Conservation (phyloP, 1,139 yeast species). For the Komagataea norvegica region DNA sequence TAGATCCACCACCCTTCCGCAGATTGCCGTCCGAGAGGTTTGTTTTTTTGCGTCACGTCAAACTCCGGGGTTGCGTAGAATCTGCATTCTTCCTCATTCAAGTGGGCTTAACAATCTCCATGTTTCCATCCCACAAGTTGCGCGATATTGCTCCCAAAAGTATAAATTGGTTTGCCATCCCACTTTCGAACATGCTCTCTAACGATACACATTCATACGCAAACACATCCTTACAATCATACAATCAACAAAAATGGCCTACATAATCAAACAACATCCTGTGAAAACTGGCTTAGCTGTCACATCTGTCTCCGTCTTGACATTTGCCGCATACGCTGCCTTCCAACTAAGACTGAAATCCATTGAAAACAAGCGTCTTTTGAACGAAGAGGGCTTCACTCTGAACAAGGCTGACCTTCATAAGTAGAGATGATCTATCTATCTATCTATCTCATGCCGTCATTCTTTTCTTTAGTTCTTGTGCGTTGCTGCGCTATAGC, state of each 20-base stretch:
- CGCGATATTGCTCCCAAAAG: no score
- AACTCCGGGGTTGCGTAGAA: not conserved
- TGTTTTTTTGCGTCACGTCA: not conserved
- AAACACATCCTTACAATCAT: no score
- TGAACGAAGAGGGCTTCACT: constrained; percentile 15
- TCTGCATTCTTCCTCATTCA: no score
- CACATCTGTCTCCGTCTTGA: constrained; percentile 19
- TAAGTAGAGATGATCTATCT: constrained; percentile 8
- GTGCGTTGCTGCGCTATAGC: no score
- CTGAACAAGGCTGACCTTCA: constrained; percentile 17
- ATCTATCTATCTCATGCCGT: not conserved
- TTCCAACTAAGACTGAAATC: constrained; percentile 21
- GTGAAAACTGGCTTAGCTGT: constrained; percentile 14
- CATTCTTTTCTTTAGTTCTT: no score
- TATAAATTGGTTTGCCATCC: no score
- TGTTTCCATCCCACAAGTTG: not conserved
- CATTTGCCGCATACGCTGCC: constrained; percentile 22
- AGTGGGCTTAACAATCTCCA: no score
- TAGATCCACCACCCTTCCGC: no score
- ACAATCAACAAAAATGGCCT: not conserved
- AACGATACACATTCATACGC: no score
- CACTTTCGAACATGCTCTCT: no score
- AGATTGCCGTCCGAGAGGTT: not conserved
- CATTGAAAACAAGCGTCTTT: constrained; percentile 19
- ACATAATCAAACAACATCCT: constrained; percentile 4